Evolutionary conservation across 2,329 filamentous ascomycete species (phyloP), one percentile per base, ranked within the genome.

Genomic region (Reticulascus tulasneorum): DNA sequence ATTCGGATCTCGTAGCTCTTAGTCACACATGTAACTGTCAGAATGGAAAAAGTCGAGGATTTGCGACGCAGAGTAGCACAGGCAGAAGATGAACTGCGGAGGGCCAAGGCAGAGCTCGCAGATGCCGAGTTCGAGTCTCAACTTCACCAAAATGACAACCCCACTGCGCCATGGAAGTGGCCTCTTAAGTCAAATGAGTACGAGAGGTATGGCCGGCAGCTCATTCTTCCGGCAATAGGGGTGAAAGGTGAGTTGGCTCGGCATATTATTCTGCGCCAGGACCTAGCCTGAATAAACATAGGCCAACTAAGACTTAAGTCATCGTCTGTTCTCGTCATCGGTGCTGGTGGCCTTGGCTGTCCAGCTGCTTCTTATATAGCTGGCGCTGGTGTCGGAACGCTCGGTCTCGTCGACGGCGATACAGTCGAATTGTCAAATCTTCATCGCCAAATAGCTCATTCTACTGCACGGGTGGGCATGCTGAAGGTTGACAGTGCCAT

Each of bases 301-400:
- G 88, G 86, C 1, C 91, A 97, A 61, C 66, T 91, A 7, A 72
- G 76, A 21, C 67, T 97, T 12, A 84, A 79, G 51, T 66, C 71
- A 1, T 71, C 86, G 1, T 78, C 71, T 15, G 81, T 96, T 6
- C 72, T 97, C 7, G 71, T 98, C 29, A 75, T 98, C 17, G 93
- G 93, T 9, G 82, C 86, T 3, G 93, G 93, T 6, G 93, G 93
- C 0, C 67, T 98, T 10, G 93, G 93, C 9, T 97, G 88, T 56
- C 93, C 93, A 9, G 89, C 93, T 10, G 86, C 90, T 1, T 77
- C 86, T n/a, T 98, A 98, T 55, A 77, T 98, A 2, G 87, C 89
- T 9, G 91, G 88, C 16, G 86, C 93, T 2, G 93, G 93, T 1
- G 75, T 96, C 2, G 89, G 90, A 8, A 85, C 73, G 0, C 62